Conservation (phyloP, 495 filamentous ascomycete species). For the Tuber microsphaerosporum region DNA sequence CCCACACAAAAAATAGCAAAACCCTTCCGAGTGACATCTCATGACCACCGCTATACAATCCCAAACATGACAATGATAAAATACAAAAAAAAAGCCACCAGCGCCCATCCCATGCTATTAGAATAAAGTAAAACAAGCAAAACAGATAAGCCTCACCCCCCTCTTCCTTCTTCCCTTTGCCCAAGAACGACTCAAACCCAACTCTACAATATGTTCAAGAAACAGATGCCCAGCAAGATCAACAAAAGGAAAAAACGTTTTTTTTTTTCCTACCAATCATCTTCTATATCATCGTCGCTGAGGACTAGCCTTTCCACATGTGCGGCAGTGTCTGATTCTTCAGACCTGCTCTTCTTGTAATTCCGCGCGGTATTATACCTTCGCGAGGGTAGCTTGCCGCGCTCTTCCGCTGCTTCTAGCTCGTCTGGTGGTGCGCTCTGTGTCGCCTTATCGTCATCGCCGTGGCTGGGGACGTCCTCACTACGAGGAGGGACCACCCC, state of each 20-base stretch:
- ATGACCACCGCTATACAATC: neutral
- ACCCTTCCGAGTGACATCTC: neutral
- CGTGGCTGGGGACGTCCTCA: conserved; percentile 46
- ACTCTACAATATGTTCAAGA: neutral
- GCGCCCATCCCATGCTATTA: neutral
- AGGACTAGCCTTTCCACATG: conserved; percentile 61
- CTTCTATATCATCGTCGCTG: conserved; percentile 95
- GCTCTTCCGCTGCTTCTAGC: conserved; percentile 48
- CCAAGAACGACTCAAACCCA: neutral
- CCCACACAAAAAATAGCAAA: neutral
- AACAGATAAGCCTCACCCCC: neutral
- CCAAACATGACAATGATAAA: neutral
- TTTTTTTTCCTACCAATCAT: conserved; percentile 42
- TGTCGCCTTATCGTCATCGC: conserved; percentile 46
- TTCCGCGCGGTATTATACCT: conserved; percentile 40
- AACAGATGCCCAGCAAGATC: neutral
- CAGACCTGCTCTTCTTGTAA: conserved; percentile 20
- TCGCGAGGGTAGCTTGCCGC: conserved; percentile 28
- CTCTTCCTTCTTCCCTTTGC: neutral
- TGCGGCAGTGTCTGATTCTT: conserved; percentile 22
- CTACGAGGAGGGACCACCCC: conserved; percentile 45
- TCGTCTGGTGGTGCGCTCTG: conserved; percentile 16
- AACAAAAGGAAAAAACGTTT: neutral
- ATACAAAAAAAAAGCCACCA: neutral
- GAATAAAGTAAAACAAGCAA: neutral